phyloP scores from a whole-genome alignment of 331 rosid genomes.

The Malus hybrid region DNA sequence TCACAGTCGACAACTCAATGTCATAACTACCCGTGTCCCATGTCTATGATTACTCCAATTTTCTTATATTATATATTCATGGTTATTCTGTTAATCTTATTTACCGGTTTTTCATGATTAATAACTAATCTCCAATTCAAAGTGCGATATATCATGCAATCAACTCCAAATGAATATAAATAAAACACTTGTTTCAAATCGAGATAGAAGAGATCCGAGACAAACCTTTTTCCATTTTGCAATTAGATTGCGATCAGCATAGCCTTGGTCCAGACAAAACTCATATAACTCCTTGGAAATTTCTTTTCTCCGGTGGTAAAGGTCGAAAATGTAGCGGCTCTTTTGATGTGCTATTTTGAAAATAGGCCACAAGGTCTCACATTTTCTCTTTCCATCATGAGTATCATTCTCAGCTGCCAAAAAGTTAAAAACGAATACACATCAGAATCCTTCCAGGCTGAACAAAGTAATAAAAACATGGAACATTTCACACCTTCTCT shows the following conservation, averaged over 20 bases:
- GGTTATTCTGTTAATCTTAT: background rate
- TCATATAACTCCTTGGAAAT: conserved; percentile 77
- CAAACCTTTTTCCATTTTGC: conserved; percentile 92
- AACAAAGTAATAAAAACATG: background rate
- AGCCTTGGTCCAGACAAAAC: conserved; percentile 87
- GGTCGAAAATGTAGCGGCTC: conserved; percentile 89
- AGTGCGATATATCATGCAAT: background rate
- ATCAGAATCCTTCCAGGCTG: background rate
- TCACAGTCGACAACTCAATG: background rate
- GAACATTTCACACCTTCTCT: conserved; percentile 63
- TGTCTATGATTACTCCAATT: background rate
- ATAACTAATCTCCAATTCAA: background rate
- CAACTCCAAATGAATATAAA: too few species aligned
- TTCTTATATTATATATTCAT: background rate
- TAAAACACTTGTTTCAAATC: background rate
- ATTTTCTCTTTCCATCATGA: conserved; percentile 90
- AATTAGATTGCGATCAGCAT: conserved; percentile 77
- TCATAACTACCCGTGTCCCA: background rate
- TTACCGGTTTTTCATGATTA: background rate
- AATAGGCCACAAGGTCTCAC: conserved; percentile 94
- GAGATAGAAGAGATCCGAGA: background rate
- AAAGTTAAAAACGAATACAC: background rate
- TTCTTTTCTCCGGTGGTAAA: conserved; percentile 77
- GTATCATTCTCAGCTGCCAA: conserved; percentile 79
- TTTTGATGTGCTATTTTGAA: conserved; percentile 86